Percentiles rank a stretch among this genome's conserved stretches.
phyloP scores from a whole-genome alignment of 2,329 filamentous ascomycete genomes.

The Xylariaceae sp. region DNA sequence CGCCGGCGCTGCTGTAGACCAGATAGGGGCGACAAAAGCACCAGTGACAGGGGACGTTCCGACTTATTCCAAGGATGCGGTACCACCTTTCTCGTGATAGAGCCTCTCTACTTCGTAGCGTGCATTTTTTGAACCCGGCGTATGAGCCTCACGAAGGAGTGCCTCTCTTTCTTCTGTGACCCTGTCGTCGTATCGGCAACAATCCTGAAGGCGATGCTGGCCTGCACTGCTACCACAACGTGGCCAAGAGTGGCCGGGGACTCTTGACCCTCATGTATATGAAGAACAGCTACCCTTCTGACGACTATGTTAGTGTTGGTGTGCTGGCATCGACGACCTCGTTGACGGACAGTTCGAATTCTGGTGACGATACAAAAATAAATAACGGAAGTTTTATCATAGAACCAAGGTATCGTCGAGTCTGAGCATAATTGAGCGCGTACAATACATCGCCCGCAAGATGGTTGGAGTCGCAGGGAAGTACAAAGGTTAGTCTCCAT shows the following conservation, averaged over 20 bases:
- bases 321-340: too few relatives aligned
- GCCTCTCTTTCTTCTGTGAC: not conserved
- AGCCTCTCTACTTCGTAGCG: not conserved
- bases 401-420: too few relatives aligned
- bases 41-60: not conserved
- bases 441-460: constrained; percentile 16
- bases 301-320: too few relatives aligned
- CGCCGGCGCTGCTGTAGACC: not conserved
- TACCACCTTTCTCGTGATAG: not conserved
- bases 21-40: not conserved
- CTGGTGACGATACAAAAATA: too few relatives aligned
- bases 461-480: constrained; percentile 61
- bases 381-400: too few relatives aligned
- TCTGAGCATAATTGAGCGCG: too few relatives aligned
- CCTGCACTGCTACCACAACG: not conserved
- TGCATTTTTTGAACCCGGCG: not conserved
- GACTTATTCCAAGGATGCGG: not conserved
- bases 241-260: not conserved
- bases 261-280: not conserved
- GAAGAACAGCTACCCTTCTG: not conserved
- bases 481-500: constrained; percentile 42
- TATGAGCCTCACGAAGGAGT: not conserved
- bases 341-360: too few relatives aligned
- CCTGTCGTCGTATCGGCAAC: not conserved
- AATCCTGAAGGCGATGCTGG: not conserved